Conservation (phyloP, 495 filamentous ascomycete genomes). For the Talaromyces adpressus region DNA sequence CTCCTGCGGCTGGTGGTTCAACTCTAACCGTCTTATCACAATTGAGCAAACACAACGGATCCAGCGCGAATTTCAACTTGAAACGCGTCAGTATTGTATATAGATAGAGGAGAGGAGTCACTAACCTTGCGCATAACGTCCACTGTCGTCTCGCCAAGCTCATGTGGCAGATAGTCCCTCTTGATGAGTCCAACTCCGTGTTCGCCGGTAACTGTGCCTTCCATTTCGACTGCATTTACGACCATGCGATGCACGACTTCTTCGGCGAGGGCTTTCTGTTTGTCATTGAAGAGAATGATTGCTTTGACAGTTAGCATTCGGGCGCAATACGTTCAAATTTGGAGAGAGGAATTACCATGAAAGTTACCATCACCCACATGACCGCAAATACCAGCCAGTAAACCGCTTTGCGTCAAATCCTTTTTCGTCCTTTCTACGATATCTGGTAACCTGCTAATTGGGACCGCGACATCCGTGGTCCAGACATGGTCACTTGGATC, state of each 20-base stretch:
- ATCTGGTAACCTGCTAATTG: slow-evolving; percentile 52
- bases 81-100: slow-evolving; percentile 1
- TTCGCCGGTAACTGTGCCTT: slow-evolving; percentile 59
- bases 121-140: slow-evolving; percentile 59
- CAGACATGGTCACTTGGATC: slow-evolving; percentile 52
- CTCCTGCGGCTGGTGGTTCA: slow-evolving; percentile 29
- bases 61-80: slow-evolving; percentile 58
- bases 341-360: slow-evolving; percentile 33
- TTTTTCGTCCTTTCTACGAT: slow-evolving; percentile 58
- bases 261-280: slow-evolving; percentile 41
- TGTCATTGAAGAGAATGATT: slow-evolving; percentile 51
- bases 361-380: slow-evolving; percentile 66
- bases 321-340: no score
- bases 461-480: slow-evolving; percentile 62
- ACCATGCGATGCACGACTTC: slow-evolving; percentile 53
- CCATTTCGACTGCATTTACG: slow-evolving; percentile 55
- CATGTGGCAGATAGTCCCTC: slow-evolving; percentile 53
- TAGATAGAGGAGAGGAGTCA: slow-evolving; percentile 7
- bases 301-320: slow-evolving; percentile 20
- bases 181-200: slow-evolving; percentile 58
- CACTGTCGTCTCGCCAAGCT: slow-evolving; percentile 47
- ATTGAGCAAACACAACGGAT: slow-evolving; percentile 59
- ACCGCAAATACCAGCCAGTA: slow-evolving; percentile 56
- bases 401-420: slow-evolving; percentile 46
- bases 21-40: slow-evolving; percentile 59